phyloP scores from a whole-genome alignment of 2,329 filamentous ascomycete species.

The Scopulariopsis brevicaulis region DNA sequence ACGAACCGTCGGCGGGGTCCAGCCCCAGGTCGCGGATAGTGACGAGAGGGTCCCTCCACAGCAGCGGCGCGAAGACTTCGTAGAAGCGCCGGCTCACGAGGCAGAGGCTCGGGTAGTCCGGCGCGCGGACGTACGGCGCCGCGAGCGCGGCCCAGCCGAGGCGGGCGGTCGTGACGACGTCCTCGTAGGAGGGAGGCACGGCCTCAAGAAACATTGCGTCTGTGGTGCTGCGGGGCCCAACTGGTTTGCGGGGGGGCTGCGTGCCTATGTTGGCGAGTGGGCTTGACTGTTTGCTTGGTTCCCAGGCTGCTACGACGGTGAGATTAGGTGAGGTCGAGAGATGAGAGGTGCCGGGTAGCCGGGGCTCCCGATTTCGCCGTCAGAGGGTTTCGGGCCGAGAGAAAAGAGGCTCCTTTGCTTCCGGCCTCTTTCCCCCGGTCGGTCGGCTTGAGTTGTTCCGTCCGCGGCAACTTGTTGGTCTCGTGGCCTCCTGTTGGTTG shows the following conservation, averaged over 20 bases:
- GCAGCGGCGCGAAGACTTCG: slow-evolving; percentile 33
- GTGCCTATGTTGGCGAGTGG: neutral
- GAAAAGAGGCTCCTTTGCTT: too few relatives aligned
- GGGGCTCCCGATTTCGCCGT: neutral
- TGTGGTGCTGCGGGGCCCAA: neutral
- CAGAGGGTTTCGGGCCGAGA: neutral
- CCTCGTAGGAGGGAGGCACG: slow-evolving; percentile 38
- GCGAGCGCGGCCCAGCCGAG: slow-evolving; percentile 38
- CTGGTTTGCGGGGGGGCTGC: neutral
- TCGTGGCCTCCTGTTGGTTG: neutral
- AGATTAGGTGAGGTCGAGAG: neutral
- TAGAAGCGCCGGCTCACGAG: slow-evolving; percentile 35
- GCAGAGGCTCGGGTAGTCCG: slow-evolving; percentile 33
- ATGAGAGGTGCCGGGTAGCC: neutral
- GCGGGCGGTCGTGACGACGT: slow-evolving; percentile 27
- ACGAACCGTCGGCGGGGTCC: slow-evolving; percentile 32
- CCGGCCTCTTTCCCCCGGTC: neutral
- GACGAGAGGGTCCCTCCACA: slow-evolving; percentile 40
- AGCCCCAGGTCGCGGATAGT: slow-evolving; percentile 25
- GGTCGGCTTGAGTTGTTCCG: neutral
- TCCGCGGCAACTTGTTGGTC: neutral
- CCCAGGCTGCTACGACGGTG: neutral
- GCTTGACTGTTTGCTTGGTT: neutral
- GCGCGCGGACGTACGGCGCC: slow-evolving; percentile 27
- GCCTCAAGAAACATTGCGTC: neutral